Conservation (phyloP, 1,139 yeast genomes). For the Saccharomycopsis hybrid region DNA sequence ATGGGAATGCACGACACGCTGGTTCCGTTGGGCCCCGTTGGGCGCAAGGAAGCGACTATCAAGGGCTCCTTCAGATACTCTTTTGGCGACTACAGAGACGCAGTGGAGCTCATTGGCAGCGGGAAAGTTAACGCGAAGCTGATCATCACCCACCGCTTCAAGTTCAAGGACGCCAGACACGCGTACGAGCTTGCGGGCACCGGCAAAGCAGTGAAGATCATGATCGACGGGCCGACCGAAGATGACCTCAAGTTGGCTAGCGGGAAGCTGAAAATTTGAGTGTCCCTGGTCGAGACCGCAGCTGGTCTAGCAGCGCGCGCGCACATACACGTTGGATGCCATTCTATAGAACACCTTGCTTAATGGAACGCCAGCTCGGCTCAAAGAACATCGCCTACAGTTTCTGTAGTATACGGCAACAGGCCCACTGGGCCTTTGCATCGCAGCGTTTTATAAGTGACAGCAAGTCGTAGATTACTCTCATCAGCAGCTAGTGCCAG, state of each 20-base stretch:
- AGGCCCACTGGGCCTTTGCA: no score
- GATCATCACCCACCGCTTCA: slow-evolving; percentile 74
- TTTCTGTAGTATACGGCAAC: no score
- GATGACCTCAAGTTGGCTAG: slow-evolving; percentile 6
- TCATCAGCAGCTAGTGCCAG: no score
- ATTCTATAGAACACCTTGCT: no score
- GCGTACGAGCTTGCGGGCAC: slow-evolving; percentile 63
- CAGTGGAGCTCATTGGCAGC: slow-evolving; percentile 59
- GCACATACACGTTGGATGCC: no score
- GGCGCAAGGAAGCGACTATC: slow-evolving; percentile 61
- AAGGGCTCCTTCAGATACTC: slow-evolving; percentile 81
- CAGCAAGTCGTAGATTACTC: no score
- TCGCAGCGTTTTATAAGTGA: no score
- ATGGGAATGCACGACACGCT: slow-evolving; percentile 60
- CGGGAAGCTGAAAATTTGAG: no score
- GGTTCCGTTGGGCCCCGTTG: slow-evolving; percentile 69
- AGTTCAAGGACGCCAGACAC: slow-evolving; percentile 66
- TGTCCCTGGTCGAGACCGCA: no score
- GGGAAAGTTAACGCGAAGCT: slow-evolving; percentile 58
- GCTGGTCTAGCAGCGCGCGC: no score
- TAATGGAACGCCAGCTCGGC: no score
- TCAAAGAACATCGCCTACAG: no score
- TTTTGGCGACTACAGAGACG: slow-evolving; percentile 68
- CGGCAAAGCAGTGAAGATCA: slow-evolving; percentile 54
- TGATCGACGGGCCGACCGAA: slow-evolving; percentile 47